Evolutionary conservation across 1,284 basidiomycete species (phyloP).

Genomic region (Kwoniella shivajii): DNA sequence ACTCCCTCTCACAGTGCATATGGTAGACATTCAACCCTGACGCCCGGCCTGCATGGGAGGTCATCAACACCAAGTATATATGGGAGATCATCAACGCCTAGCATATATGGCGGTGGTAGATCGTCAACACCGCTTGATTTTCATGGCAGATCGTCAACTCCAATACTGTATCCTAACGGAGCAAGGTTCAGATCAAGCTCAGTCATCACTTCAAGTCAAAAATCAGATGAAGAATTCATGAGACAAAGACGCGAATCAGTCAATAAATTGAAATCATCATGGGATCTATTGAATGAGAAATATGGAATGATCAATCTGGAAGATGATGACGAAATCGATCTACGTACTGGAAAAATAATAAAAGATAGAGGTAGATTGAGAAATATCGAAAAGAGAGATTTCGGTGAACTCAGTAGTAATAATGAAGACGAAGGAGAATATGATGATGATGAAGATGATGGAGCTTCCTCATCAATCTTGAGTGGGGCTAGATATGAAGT

Average conservation of each 20-base stretch:
- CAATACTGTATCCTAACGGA: conserved; percentile 11
- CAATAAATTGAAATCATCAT: conserved; percentile 26
- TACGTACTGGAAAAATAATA: conserved; percentile 35
- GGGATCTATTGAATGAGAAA: conserved; percentile 44
- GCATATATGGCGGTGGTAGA: neutral
- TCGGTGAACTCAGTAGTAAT: conserved; percentile 18
- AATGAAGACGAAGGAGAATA: conserved; percentile 14
- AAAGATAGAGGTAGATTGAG: conserved; percentile 36
- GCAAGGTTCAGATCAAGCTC: conserved; percentile 16
- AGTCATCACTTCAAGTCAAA: conserved; percentile 9
- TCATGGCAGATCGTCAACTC: conserved; percentile 7
- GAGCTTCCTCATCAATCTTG: neutral
- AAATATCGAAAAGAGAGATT: conserved; percentile 17
- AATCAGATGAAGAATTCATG: conserved; percentile 11
- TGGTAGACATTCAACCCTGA: too few species aligned
- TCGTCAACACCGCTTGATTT: neutral
- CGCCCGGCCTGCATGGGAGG: neutral
- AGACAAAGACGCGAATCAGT: conserved; percentile 22
- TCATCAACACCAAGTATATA: neutral
- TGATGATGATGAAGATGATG: conserved; percentile 12
- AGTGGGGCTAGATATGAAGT: conserved; percentile 8
- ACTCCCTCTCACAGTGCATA: neutral
- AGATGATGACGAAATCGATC: conserved; percentile 54
- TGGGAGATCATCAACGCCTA: neutral
- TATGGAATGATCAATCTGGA: conserved; percentile 42